Evolutionary conservation across 106 monocot genomes (phyloP).

Genomic region (Allium cepa): DNA sequence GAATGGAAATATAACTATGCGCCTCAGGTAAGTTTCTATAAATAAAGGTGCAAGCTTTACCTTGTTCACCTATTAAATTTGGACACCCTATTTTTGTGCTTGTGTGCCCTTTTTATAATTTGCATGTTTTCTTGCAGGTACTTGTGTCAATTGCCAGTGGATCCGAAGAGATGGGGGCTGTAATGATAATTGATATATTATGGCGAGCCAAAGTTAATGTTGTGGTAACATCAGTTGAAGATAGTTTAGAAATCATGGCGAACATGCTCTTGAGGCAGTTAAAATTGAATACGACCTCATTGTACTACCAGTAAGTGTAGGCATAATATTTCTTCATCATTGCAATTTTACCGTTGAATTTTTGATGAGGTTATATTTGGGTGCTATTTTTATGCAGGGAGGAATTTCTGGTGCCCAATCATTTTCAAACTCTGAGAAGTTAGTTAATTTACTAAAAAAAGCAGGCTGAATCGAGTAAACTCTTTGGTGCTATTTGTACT

Average conservation of each 20-base stretch:
- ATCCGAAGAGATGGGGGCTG: slow-evolving; percentile 82
- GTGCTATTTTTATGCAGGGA: slow-evolving; percentile 6
- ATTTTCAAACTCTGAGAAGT: slow-evolving; percentile 61
- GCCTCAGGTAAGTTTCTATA: slow-evolving; percentile 51
- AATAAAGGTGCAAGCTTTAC: neutral
- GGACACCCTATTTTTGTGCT: neutral
- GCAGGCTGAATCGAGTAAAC: slow-evolving; percentile 50
- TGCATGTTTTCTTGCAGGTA: slow-evolving; percentile 28
- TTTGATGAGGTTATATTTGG: neutral
- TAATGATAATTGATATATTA: slow-evolving; percentile 78
- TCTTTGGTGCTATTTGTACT: slow-evolving; percentile 42
- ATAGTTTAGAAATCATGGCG: slow-evolving; percentile 65
- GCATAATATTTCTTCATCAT: neutral
- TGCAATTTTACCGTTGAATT: neutral
- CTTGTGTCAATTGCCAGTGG: slow-evolving; percentile 91
- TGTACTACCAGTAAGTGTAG: slow-evolving; percentile 61
- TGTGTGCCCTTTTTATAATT: neutral
- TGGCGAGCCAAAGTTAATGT: slow-evolving; percentile 69
- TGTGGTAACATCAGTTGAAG: slow-evolving; percentile 68
- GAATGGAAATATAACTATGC: slow-evolving; percentile 53
- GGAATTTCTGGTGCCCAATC: slow-evolving; percentile 10
- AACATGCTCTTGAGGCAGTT: slow-evolving; percentile 67
- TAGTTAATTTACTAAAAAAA: slow-evolving; percentile 52
- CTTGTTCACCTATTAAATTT: neutral
- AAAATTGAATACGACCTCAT: slow-evolving; percentile 68